phyloP scores from a whole-genome alignment of 371 early-diverging fungal species.

The Mortierella sp. region DNA sequence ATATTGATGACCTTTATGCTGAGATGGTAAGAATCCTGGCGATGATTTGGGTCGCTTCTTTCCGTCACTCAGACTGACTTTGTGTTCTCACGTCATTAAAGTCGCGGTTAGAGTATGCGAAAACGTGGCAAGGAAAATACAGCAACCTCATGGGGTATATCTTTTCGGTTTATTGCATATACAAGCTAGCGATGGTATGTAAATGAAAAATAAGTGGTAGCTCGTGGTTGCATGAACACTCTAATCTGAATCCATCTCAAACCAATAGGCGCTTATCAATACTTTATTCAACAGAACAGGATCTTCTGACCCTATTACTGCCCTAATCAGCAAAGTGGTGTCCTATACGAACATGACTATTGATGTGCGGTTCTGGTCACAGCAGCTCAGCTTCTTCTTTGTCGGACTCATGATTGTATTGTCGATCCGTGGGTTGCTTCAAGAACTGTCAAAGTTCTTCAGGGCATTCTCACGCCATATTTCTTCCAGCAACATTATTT shows the following conservation, averaged over 20 bases:
- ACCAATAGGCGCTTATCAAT: constrained; percentile 76
- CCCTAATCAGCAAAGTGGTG: constrained; percentile 77
- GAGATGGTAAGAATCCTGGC: constrained; percentile 61
- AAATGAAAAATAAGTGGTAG: not conserved
- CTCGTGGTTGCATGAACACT: not conserved
- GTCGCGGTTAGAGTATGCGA: constrained; percentile 72
- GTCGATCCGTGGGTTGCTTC: constrained; percentile 88
- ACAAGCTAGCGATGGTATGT: constrained; percentile 83
- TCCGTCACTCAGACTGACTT: not conserved
- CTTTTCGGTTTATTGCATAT: constrained; percentile 91
- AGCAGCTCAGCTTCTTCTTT: constrained; percentile 92
- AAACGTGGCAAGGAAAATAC: constrained; percentile 83
- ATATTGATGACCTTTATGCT: constrained; percentile 71
- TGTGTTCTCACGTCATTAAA: constrained; percentile 17
- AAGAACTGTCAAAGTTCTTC: constrained; percentile 85
- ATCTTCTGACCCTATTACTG: constrained; percentile 89
- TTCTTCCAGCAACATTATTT: constrained; percentile 76
- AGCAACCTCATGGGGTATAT: constrained; percentile 82
- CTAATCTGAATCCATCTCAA: not conserved
- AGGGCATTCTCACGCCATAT: constrained; percentile 73
- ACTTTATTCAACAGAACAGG: constrained; percentile 83
- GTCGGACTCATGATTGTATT: constrained; percentile 90
- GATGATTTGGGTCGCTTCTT: not conserved
- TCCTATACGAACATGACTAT: constrained; percentile 74
- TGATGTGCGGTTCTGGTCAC: constrained; percentile 88